A percentile compares a stretch with the other conserved stretches of the same genome.
Evolutionary conservation across 306 rosid species (phyloP).

Genomic region (Cucurbita maxima): DNA sequence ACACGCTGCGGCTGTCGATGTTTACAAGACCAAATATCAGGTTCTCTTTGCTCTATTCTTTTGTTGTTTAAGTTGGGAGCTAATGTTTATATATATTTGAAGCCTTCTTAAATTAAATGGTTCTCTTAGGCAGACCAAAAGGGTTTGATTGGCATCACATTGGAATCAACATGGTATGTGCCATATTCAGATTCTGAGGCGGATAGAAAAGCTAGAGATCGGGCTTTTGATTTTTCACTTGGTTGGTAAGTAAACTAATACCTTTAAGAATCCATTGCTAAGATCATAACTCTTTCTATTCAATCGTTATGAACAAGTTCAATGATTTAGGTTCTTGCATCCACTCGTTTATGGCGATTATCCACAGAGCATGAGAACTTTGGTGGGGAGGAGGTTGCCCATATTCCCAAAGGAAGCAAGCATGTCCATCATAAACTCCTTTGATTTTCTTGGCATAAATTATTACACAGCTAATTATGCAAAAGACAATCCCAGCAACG

Average conservation of each 20-base stretch:
- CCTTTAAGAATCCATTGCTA: too few species aligned
- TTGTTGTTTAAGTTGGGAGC: too few species aligned
- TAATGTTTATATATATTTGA: too few species aligned
- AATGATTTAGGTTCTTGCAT: slow-evolving; percentile 12
- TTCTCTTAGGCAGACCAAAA: not conserved
- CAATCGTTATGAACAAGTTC: too few species aligned
- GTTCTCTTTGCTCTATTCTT: not conserved
- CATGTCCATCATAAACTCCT: slow-evolving; percentile 5
- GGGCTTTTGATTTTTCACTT: slow-evolving; percentile 37
- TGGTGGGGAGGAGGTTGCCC: slow-evolving; percentile 18
- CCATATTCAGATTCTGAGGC: slow-evolving; percentile 18
- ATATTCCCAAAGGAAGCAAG: slow-evolving; percentile 10
- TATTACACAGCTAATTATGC: slow-evolving; percentile 15
- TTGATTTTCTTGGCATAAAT: slow-evolving; percentile 3
- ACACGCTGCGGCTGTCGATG: not conserved
- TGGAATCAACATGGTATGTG: not conserved
- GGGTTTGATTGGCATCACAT: not conserved
- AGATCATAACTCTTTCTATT: too few species aligned
- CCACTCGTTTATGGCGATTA: slow-evolving; percentile 21
- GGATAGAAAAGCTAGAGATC: slow-evolving; percentile 16
- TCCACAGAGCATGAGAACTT: slow-evolving; percentile 12
- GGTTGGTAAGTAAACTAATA: slow-evolving; percentile 27
- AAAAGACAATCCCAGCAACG: not conserved
- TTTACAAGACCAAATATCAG: not conserved
- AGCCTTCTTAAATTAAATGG: not conserved